Evolutionary conservation across 495 filamentous ascomycete species (phyloP), one percentile per base, ranked within the genome.

Genomic region (Hypoxylon fragiforme): DNA sequence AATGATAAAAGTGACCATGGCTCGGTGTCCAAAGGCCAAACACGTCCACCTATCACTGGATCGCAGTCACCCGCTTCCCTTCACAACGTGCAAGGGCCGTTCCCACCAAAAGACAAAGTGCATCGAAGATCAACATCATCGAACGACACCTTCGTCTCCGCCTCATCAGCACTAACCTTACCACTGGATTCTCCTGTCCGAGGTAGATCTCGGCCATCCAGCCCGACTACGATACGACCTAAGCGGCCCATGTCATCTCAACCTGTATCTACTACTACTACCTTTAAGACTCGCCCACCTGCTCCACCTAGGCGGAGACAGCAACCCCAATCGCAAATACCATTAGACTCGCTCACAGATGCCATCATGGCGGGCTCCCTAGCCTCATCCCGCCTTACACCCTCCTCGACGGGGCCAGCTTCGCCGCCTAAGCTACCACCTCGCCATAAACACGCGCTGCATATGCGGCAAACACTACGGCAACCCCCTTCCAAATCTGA

Each of bases 341-440:
- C n/a, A n/a, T n/a, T n/a, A 12, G 62, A 70, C 13, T 77, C 74
- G 0, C 71, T 82, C 14, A 76, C 77, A 15, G 85, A 91, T 70
- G 90, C 94, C 43, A 91, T 96, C 57, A 79, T 94, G 32, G 94
- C 91, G 16, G 89, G 90, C 40, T 89, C 87, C 46, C 75, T 94
- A 3, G 92, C 91, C 32, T 87, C 91, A 4, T 81, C 87, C 2
- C 74, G 76, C 47, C 45, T 72, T 39, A 57, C 60, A 47, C 41
- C 62, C 40, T 57, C 60, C 18, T 26, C 44, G 11, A 41, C 24
- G 4, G 4, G 72, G 2, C 69, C 72, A 14, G 50, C 58, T 5
- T 66, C 49, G 6, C 55, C 70, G 1, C 57, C 60, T 4, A 48
- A 51, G 16, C 52, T 63, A 19, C 62, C 67, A 6, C 72, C 73